Conservation (phyloP, 768 basidiomycete species). For the Kwoniella dendrophila region DNA sequence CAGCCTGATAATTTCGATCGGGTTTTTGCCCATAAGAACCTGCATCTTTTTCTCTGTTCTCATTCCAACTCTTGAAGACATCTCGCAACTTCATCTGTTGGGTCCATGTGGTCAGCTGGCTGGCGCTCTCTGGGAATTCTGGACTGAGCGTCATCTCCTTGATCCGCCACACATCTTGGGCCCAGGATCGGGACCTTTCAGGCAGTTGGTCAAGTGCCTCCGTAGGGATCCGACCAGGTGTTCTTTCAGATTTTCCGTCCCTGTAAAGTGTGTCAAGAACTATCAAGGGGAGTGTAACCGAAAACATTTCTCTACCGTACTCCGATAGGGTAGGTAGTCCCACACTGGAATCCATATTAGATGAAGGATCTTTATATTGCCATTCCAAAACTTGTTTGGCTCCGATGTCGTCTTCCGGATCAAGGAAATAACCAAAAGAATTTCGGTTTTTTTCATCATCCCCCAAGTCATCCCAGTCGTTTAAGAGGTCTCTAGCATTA, state of each 20-base stretch:
- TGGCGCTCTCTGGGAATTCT: too few relatives aligned
- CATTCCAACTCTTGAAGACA: too few relatives aligned
- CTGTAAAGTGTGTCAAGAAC: background rate
- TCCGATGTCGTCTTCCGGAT: background rate
- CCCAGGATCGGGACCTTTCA: background rate
- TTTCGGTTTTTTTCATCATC: background rate
- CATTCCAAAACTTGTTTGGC: background rate
- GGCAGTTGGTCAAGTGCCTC: background rate
- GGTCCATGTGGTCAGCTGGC: too few relatives aligned
- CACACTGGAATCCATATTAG: too few relatives aligned
- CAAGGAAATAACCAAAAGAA: background rate
- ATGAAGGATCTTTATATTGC: background rate
- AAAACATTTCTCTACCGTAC: background rate
- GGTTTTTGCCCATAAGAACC: too few relatives aligned
- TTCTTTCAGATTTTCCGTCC: accelerated
- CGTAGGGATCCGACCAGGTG: background rate
- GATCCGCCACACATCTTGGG: background rate
- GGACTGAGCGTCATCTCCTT: background rate
- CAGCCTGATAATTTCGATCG: too few relatives aligned
- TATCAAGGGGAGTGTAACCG: background rate
- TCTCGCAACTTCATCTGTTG: too few relatives aligned
- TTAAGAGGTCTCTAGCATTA: background rate
- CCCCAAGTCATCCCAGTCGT: background rate
- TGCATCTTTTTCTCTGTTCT: too few relatives aligned
- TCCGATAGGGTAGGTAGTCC: background rate